phyloP scores from a whole-genome alignment of 2,329 filamentous ascomycete genomes.

The Cladosporium cucumerinum region DNA sequence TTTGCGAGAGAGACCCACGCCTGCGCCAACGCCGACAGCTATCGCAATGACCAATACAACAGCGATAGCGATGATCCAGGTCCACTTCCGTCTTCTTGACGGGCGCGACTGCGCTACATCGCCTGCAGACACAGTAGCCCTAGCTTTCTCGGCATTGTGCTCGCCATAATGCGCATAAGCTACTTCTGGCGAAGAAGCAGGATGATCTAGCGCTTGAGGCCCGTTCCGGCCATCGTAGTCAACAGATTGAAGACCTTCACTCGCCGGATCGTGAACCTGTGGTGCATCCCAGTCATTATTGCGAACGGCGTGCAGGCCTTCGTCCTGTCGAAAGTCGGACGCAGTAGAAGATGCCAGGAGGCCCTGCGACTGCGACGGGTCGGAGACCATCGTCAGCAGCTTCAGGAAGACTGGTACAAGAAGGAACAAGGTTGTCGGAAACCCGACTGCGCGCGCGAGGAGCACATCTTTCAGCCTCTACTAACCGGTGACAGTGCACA shows the following conservation, averaged over 20 bases:
- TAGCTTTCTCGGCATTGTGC: not conserved
- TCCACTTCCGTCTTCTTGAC: not conserved
- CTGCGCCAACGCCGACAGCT: conserved; percentile 7
- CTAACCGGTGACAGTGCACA: not conserved
- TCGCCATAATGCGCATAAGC: not conserved
- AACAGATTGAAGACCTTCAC: conserved; percentile 1
- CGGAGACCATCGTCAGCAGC: not conserved
- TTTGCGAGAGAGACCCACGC: not conserved
- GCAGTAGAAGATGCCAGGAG: not conserved
- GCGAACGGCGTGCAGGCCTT: not conserved
- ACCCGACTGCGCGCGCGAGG: not conserved
- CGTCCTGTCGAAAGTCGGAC: not conserved
- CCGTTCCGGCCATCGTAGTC: conserved; percentile 2
- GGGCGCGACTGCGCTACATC: not conserved
- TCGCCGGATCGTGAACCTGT: not conserved
- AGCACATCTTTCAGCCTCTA: not conserved
- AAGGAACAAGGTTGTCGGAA: not conserved
- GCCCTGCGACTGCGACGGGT: not conserved
- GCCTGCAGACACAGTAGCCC: not conserved
- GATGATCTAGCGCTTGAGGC: not conserved
- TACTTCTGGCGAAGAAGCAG: not conserved
- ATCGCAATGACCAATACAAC: not conserved
- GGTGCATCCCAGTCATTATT: not conserved
- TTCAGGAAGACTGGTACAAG: not conserved
- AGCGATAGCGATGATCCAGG: not conserved